phyloP scores from a whole-genome alignment of 225 moss, liverwort and hornwort genomes.

The Antitrichia curtipendula region DNA sequence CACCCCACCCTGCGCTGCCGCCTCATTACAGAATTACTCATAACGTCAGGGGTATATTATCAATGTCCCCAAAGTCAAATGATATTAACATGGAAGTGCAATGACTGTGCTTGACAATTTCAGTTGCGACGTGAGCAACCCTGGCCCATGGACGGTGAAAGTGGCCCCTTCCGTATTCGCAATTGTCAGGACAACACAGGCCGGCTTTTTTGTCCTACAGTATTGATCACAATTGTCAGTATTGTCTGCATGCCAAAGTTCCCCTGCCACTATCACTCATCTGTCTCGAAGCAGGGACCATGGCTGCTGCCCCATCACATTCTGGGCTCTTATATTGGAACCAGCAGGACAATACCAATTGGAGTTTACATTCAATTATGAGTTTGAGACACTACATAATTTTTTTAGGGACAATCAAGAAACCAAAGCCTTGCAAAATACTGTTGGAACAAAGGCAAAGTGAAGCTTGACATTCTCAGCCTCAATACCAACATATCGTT shows the following conservation, averaged over 20 bases:
- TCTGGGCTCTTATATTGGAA: neutral
- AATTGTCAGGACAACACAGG: neutral
- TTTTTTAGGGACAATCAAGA: neutral
- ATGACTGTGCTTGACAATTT: neutral
- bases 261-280: neutral
- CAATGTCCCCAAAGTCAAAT: neutral
- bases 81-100: neutral
- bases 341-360: neutral
- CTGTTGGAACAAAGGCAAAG: neutral
- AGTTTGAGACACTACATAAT: neutral
- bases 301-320: neutral
- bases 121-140: neutral
- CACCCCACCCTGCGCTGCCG: too few species aligned
- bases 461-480: neutral
- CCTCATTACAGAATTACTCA: neutral
- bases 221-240: neutral
- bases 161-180: neutral
- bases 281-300: neutral
- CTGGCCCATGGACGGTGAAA: slow-evolving; percentile 1
- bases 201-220: neutral
- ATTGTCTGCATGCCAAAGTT: neutral
- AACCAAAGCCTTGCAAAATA: neutral
- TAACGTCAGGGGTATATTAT: too few species aligned
- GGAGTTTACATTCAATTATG: neutral
- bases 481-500: neutral